Evolutionary conservation across 176 grass and related monocot species (phyloP).

Genomic region (Luzula sylvatica): DNA sequence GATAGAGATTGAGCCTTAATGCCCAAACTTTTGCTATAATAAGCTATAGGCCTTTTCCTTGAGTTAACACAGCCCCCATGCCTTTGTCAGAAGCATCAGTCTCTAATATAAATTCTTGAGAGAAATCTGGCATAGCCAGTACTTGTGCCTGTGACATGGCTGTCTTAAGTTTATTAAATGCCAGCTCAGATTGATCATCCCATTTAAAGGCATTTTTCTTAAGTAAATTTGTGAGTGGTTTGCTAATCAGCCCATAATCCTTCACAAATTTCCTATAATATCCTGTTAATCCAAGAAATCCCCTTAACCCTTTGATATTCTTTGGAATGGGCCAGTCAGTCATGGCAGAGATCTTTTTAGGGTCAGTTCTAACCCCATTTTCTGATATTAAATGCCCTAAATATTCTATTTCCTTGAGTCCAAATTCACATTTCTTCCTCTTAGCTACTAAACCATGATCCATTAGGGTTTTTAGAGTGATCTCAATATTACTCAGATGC

Average conservation of each 20-base stretch:
- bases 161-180: background rate
- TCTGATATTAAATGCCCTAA: background rate
- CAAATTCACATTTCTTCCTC: conserved; percentile 4
- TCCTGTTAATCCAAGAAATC: background rate
- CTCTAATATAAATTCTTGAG: background rate
- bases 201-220: background rate
- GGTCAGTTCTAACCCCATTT: background rate
- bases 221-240: background rate
- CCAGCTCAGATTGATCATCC: background rate
- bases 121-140: background rate
- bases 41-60: background rate
- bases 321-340: background rate
- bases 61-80: background rate
- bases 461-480: background rate
- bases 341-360: background rate
- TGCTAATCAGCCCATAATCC: background rate
- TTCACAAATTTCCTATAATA: background rate
- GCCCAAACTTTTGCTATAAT: background rate
- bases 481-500: background rate
- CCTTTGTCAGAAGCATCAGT: background rate
- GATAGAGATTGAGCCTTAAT: background rate
- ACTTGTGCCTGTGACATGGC: background rate
- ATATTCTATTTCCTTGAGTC: background rate
- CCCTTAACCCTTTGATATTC: background rate
- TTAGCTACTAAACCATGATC: background rate